Evolutionary conservation across 129 eudicot genomes (phyloP), one percentile per base, ranked within the genome.

Genomic region (Tanacetum coccineum): DNA sequence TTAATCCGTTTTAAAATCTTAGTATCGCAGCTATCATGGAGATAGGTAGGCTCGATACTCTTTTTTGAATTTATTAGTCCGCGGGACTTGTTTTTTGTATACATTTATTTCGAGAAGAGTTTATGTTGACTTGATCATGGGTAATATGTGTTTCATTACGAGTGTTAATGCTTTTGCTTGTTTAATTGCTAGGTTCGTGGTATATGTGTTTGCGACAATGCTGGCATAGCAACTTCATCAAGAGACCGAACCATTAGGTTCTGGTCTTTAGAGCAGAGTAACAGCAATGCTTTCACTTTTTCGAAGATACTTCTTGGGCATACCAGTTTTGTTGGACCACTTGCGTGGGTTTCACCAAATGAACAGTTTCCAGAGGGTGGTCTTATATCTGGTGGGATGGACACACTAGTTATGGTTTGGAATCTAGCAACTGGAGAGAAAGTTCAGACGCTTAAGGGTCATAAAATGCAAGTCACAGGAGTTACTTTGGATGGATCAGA

Each of bases 361-460:
- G 97, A 87, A 61, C 85, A 89, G 76, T 89, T 86, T 22, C 88
- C 95, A 3, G 95, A 83, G 76, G 99, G 99, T 60, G 87, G 88
- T 40, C 70, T 89, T 53, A 74, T 94, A 59, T 94, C 95, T 58
- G 99, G 99, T n/a, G 99, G 97, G 56, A 94, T 87, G 97, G 99
- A 94, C 70, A 94, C 92, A 0, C 86, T 87, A 71, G 85, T 89
- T 46, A 51, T 84, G 59, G 90, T 94, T 20, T 89, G 97, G 97
- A 83, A 94, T 76, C 65, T 94, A 84, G 78, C 73, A 19, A 83
- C 81, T 4, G 96, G 95, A 50, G 97, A 94, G 82, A 89, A 73
- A 66, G 81, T 83, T 54, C 88, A 83, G 76, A 76, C 77, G 36
- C 74, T 89, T 59, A 87, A 60, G 65, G 99, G 97, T 50, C 99